These are phyloP conservation scores for Cladosporium sp. DNA, from an alignment of 2,329 filamentous ascomycete genomes.

Conservation along the genomic window DNA sequence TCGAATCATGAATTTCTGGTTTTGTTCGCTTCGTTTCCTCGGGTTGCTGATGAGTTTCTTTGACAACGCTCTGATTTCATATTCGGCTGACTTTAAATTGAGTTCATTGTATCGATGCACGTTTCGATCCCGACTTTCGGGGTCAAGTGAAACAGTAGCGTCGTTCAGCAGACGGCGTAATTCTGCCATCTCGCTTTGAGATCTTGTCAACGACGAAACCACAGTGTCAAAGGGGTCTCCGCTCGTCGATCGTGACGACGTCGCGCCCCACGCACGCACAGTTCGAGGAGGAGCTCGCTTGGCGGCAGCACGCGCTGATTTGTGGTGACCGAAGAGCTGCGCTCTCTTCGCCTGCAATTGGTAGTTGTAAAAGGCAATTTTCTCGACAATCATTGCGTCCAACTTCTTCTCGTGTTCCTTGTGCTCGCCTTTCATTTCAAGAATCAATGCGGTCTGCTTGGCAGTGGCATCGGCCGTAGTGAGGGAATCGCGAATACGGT, in stretches of 20 bases:
- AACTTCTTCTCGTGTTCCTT: neutral
- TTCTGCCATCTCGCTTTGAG: neutral
- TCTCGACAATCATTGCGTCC: conserved; percentile 2
- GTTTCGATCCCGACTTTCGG: neutral
- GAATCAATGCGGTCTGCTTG: neutral
- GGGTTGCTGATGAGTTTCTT: neutral
- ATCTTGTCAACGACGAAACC: neutral
- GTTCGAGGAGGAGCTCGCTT: conserved; percentile 1
- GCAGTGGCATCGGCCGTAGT: neutral
- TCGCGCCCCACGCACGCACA: neutral
- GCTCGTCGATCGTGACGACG: neutral
- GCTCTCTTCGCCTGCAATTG: neutral
- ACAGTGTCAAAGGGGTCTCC: neutral
- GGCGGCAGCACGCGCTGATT: neutral
- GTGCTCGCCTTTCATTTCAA: neutral
- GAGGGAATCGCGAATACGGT: neutral
- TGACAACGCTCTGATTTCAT: neutral
- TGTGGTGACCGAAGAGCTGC: neutral
- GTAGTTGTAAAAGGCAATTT: neutral
- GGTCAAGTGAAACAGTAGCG: neutral
- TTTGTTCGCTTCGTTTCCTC: neutral
- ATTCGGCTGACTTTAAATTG: neutral
- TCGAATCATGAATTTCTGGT: neutral
- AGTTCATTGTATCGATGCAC: neutral
- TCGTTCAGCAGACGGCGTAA: neutral